Evolutionary conservation across 345 rosid species (phyloP).

Genomic region (Arabis alpina): DNA sequence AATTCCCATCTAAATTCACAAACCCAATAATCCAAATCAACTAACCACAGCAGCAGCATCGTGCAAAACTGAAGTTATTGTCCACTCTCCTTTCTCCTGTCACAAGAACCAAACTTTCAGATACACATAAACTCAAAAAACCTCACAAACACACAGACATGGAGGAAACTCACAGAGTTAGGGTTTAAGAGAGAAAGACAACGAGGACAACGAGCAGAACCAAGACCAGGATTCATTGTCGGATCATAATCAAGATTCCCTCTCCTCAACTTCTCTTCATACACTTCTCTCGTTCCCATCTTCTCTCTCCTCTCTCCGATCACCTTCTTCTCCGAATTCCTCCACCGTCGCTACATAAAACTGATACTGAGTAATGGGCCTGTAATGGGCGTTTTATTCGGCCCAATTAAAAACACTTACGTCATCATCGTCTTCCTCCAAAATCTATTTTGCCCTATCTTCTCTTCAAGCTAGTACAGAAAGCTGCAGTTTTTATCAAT

Average conservation of each 20-base stretch:
- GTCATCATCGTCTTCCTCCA: slow-evolving; percentile 21
- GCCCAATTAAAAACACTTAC: slow-evolving; percentile 25
- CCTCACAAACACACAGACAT: neutral
- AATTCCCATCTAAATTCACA: slow-evolving; percentile 8
- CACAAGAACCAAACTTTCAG: slow-evolving; percentile 6
- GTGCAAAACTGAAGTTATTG: slow-evolving; percentile 76
- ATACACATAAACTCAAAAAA: neutral
- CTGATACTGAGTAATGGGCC: neutral
- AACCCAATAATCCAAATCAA: slow-evolving; percentile 10
- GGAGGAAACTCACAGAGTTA: slow-evolving; percentile 50
- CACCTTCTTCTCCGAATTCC: slow-evolving; percentile 21
- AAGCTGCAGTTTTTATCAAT: slow-evolving; percentile 34
- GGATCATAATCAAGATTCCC: slow-evolving; percentile 82
- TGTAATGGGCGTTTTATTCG: slow-evolving; percentile 8
- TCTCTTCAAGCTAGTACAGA: slow-evolving; percentile 18
- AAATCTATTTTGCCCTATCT: slow-evolving; percentile 25
- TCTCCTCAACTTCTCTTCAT: slow-evolving; percentile 78
- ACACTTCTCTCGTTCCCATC: slow-evolving; percentile 88
- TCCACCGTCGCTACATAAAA: slow-evolving; percentile 1
- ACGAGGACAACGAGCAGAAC: slow-evolving; percentile 90
- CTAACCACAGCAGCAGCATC: slow-evolving; percentile 90
- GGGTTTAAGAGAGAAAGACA: slow-evolving; percentile 85
- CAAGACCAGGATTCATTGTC: slow-evolving; percentile 88
- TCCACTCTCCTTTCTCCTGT: slow-evolving; percentile 80
- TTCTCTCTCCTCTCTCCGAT: slow-evolving; percentile 29